phyloP scores from a whole-genome alignment of 768 basidiomycete genomes.

The Lactarius hatsudake region DNA sequence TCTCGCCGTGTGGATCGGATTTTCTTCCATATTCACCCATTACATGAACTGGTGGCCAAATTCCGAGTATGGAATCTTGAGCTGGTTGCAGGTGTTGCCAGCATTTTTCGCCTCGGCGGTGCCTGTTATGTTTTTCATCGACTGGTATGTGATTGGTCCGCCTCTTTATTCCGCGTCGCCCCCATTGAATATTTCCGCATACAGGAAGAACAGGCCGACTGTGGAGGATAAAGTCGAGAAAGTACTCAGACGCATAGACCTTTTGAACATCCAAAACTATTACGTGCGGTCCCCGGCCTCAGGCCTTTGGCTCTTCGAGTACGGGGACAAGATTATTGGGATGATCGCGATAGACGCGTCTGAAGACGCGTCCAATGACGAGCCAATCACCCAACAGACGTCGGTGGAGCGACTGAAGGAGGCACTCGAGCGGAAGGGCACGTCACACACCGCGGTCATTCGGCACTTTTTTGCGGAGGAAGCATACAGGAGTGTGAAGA shows the following conservation, averaged over 20 bases:
- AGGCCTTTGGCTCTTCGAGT: conserved; percentile 70
- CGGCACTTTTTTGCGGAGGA: conserved; percentile 77
- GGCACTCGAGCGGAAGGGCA: conserved; percentile 33
- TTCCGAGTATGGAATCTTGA: conserved; percentile 40
- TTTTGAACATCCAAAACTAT: conserved; percentile 48
- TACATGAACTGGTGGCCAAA: conserved; percentile 69
- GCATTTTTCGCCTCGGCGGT: conserved; percentile 62
- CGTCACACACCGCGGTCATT: conserved; percentile 56
- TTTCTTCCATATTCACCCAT: conserved; percentile 58
- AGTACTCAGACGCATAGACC: conserved; percentile 54
- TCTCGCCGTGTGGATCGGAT: conserved; percentile 56
- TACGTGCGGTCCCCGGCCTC: conserved; percentile 63
- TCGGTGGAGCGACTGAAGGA: conserved; percentile 23
- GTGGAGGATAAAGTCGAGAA: conserved; percentile 57
- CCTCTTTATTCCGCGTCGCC: background rate
- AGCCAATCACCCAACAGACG: conserved; percentile 29
- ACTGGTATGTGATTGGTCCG: conserved; percentile 52
- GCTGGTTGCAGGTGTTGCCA: conserved; percentile 60
- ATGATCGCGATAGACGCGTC: conserved; percentile 70
- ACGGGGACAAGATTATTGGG: conserved; percentile 56
- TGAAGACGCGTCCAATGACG: conserved; percentile 37
- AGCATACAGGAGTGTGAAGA: conserved; percentile 49
- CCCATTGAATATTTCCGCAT: background rate
- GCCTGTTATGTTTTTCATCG: conserved; percentile 61
- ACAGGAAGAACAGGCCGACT: conserved; percentile 66